Evolutionary conservation across 805 yeast species (phyloP).

Genomic region (Lipomyces anomalus): DNA sequence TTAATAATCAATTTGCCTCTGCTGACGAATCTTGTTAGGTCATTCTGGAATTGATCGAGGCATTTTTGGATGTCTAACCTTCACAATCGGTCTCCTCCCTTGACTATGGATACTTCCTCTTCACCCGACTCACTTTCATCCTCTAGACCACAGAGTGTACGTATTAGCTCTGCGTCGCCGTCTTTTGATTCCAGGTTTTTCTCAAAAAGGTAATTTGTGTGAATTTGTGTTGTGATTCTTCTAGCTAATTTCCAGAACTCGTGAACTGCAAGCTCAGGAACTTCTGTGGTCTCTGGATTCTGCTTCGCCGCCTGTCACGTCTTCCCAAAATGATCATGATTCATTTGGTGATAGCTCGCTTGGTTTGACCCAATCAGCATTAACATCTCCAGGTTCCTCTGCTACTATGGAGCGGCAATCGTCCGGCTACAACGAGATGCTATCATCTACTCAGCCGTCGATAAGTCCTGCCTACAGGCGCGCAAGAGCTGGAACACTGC

Average conservation of each 20-base stretch:
- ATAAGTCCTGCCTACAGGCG: slow-evolving; percentile 39
- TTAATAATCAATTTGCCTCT: no score
- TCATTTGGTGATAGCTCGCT: slow-evolving; percentile 1
- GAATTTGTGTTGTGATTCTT: not conserved
- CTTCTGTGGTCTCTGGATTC: slow-evolving; percentile 2
- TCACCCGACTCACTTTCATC: no score
- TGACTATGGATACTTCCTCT: no score
- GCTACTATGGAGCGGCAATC: not conserved
- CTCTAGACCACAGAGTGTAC: no score
- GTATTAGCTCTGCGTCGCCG: slow-evolving; percentile 12
- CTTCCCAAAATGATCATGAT: slow-evolving; percentile 11
- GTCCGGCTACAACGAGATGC: not conserved
- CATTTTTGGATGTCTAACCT: no score
- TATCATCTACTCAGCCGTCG: slow-evolving; percentile 8
- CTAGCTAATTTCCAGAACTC: slow-evolving; percentile 7
- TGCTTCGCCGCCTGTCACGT: slow-evolving; percentile 4
- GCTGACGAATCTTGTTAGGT: no score
- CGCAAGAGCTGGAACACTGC: slow-evolving; percentile 74
- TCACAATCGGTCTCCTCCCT: no score
- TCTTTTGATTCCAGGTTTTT: slow-evolving; percentile 17
- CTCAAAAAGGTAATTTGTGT: slow-evolving; percentile 11
- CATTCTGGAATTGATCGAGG: no score
- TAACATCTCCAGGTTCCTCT: no score
- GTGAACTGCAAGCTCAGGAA: slow-evolving; percentile 13
- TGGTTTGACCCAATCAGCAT: no score